A percentile compares a stretch with the other conserved stretches of the same genome.
Evolutionary conservation across 2,329 filamentous ascomycete species (phyloP).

Genomic region (Didymosphaeria variabile): DNA sequence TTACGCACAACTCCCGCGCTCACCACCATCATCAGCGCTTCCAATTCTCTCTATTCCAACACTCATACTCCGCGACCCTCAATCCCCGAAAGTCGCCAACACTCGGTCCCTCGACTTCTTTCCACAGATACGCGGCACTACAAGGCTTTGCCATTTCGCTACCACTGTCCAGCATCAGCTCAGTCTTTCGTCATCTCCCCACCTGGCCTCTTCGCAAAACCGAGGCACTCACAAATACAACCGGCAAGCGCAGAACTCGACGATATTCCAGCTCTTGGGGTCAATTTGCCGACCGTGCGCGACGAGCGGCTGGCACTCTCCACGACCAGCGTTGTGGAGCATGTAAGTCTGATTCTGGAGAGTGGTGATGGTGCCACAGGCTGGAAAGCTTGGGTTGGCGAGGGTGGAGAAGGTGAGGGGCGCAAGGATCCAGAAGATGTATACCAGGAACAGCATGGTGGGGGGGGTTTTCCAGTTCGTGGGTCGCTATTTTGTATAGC

Average conservation of each 20-base stretch:
- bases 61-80: constrained; percentile 1
- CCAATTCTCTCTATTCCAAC: not conserved
- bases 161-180: not conserved
- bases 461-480: not conserved
- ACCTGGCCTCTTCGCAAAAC: not conserved
- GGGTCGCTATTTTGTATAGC: not conserved
- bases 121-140: not conserved
- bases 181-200: not conserved
- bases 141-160: constrained; percentile 2
- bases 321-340: not conserved
- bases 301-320: not conserved
- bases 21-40: not conserved
- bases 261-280: not conserved
- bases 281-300: not conserved
- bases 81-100: not conserved
- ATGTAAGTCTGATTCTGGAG: not conserved
- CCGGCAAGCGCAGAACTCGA: constrained; percentile 2
- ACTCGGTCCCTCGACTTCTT: not conserved
- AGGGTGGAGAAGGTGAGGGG: not conserved
- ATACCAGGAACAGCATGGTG: not conserved
- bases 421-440: not conserved
- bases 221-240: not conserved
- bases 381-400: not conserved
- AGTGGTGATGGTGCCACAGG: not conserved
- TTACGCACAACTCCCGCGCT: no score